Percentiles rank a stretch among this genome's conserved stretches.
phyloP scores from a whole-genome alignment of 2,329 filamentous ascomycete genomes.

The Aspergillus tamarii region DNA sequence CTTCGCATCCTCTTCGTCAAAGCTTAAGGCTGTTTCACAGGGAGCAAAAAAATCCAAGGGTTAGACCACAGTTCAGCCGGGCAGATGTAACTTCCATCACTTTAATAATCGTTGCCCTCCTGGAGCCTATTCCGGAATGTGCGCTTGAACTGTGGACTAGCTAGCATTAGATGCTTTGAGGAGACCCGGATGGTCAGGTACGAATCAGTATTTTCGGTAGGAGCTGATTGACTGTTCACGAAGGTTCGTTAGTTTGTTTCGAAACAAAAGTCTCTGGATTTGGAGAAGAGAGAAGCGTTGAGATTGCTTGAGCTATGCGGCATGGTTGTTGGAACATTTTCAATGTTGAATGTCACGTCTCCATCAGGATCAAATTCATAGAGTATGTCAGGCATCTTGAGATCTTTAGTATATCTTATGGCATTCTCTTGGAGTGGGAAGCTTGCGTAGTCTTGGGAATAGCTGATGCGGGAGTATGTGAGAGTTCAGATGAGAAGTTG shows the following conservation, averaged over 20 bases:
- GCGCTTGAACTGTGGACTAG: slow-evolving; percentile 5
- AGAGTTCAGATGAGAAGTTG: neutral
- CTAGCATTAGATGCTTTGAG: slow-evolving; percentile 8
- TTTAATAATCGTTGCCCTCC: neutral
- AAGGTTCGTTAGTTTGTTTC: neutral
- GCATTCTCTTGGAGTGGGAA: neutral
- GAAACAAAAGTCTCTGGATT: no score
- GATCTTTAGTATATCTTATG: neutral
- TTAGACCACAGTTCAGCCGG: neutral
- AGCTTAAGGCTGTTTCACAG: neutral
- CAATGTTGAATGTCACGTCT: neutral
- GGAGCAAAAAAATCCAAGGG: neutral
- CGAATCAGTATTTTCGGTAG: no score
- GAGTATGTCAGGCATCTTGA: neutral
- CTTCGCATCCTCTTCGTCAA: neutral
- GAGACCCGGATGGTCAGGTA: neutral
- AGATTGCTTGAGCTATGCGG: neutral
- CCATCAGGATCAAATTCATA: neutral
- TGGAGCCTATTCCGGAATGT: neutral
- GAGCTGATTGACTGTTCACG: neutral
- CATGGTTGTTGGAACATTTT: neutral
- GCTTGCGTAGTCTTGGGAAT: neutral
- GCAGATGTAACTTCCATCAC: fast-evolving
- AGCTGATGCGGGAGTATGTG: neutral
- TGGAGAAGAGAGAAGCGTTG: neutral